Evolutionary conservation across 1,139 yeast genomes (phyloP), one percentile per base, ranked within the genome.

Genomic region (Pichia sp.): DNA sequence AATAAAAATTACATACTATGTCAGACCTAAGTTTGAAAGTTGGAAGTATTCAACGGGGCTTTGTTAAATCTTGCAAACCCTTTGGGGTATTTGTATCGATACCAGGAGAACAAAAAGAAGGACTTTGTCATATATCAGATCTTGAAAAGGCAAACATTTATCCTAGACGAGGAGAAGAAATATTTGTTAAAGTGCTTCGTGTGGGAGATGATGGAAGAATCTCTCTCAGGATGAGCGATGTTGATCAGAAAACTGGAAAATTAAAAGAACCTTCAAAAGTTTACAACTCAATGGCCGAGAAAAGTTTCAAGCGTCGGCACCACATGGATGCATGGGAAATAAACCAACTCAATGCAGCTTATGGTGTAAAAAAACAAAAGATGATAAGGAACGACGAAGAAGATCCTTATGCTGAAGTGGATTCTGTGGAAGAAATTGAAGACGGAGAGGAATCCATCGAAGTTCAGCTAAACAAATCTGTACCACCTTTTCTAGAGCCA

Each of bases 291-390:
- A 22, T 22, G 20, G 10, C 17, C 4, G 26, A 34, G 6, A 22
- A 41, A 8, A 44, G 45, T 4, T 44, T 40, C 19, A 68, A 78
- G 51, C 64, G 85, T 39, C 59, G 82, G 30, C 80, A 93, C 0
- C 82, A 94, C 0, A 94, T 95, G 1, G 97, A 89, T 58, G 64
- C 89, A 43, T 89, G 96, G 95, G 96, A 89, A 54, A 71, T 85
- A 39, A 68, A 84, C 26, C 96, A 89, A 54, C 43, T 43, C 58
- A 61, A 50, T 31, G 51, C 55, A 20, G 61, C 61, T 1, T 58
- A 44, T 45, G 62, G 62, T 4, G 53, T 52, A 3, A 58, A 58
- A 28, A 45, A 48, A 31, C 39, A 44, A 18, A 39, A 44, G 7
- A 22, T 42, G 3, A 25, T 40, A 4, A 14, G 41, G 19, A 43